phyloP scores from a whole-genome alignment of 129 eudicot species.

The Solidago caesia region DNA sequence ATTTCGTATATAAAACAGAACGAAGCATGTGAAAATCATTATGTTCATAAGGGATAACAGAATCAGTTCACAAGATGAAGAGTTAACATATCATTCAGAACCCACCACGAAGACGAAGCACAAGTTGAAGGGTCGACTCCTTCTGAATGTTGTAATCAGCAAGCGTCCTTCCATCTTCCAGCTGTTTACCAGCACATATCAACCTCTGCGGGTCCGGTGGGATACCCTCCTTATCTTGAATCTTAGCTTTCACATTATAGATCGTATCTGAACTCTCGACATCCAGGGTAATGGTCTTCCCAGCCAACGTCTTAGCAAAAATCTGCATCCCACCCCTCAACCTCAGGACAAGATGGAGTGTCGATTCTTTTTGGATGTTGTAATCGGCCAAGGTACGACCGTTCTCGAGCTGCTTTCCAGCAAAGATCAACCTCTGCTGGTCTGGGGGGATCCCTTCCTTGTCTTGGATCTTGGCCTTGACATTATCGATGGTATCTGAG shows the following conservation, averaged over 20 bases:
- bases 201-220: slow-evolving; percentile 23
- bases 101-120: too few relatives aligned
- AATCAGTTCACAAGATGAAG: too few relatives aligned
- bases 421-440: slow-evolving; percentile 8
- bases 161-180: slow-evolving; percentile 7
- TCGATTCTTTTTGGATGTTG: slow-evolving; percentile 15
- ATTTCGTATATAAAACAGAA: too few relatives aligned
- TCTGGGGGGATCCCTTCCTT: background rate
- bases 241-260: slow-evolving; percentile 8
- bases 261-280: slow-evolving; percentile 11
- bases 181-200: slow-evolving; percentile 10
- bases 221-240: slow-evolving; percentile 15
- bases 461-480: background rate
- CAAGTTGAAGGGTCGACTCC: slow-evolving; percentile 10
- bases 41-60: too few relatives aligned
- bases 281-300: slow-evolving; percentile 17
- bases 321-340: slow-evolving; percentile 42
- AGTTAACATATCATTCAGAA: too few relatives aligned
- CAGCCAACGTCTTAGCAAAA: slow-evolving; percentile 30
- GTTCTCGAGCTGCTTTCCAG: slow-evolving; percentile 2
- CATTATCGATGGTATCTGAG: background rate
- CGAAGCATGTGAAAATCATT: too few relatives aligned
- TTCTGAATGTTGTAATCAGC: slow-evolving; percentile 19
- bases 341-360: slow-evolving; percentile 32
- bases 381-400: slow-evolving; percentile 2